Evolutionary conservation across 2,329 filamentous ascomycete genomes (phyloP), one percentile per base, ranked within the genome.

Genomic region (Dothideomycetes sp.): DNA sequence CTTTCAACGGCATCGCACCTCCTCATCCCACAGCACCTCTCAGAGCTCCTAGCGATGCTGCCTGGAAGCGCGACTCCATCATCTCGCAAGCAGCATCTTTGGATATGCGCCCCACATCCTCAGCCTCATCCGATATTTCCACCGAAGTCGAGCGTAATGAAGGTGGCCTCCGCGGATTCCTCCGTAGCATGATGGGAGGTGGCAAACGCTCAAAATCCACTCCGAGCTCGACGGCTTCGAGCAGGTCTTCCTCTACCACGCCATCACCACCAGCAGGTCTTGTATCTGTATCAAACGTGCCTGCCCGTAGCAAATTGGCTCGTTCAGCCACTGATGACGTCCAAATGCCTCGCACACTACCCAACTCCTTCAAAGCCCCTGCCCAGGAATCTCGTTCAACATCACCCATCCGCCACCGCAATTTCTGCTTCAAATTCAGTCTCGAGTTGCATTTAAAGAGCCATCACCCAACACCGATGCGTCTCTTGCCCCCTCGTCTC

Each of bases 361-460:
- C 33, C 15, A 37, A 33, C 17, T 20, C 23, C 20, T 38, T 27
- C 25, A 44, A 32, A 17, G 40, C 17, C 32, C 41, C 24, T 22
- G 35, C 30, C 18, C 40, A 39, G 12, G 19, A 23, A 34, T 35
- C 35, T n/a, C 29, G 28, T 11, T 29, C 28, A 22, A 28, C 31
- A 8, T 33, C 30, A n/a, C 37, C 29, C 9, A 18, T 33, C 27
- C 76, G 49, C 63, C 73, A 55, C 63, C 71, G 56, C 66, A 70
- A 64, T 48, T 85, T 76, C 53, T 70, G 76, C 45, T 88, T 88
- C 67, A 83, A 80, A 47, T 88, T 88, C 53, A 76, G 80, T 8
- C 69, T 87, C 2, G 79, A 82, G 45, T 81, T 75, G 70, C 69
- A 78, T 28, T 72, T 76, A 43, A 70, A 71, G 42, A 29, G 27